A percentile compares a stretch with the other conserved stretches of the same genome.
phyloP scores from a whole-genome alignment of 2,329 filamentous ascomycete species.

The Venturia aucupariae region DNA sequence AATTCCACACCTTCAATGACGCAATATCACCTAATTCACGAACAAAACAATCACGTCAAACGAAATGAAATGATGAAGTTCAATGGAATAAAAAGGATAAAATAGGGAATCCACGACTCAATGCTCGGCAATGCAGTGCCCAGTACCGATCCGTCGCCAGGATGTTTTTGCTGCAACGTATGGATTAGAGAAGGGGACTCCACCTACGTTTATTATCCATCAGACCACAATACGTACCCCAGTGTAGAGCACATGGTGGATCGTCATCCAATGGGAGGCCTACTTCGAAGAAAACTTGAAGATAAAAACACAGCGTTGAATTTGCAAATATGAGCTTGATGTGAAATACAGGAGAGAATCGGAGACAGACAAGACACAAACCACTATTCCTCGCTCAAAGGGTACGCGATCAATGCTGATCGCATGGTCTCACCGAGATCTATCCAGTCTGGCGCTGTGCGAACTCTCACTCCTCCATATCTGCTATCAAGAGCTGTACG shows the following conservation, averaged over 20 bases:
- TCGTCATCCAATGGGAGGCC: not conserved
- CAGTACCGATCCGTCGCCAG: too few species aligned
- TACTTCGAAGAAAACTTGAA: not conserved
- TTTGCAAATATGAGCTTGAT: not conserved
- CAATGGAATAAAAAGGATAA: not conserved
- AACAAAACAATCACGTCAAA: not conserved
- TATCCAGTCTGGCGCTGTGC: conserved; percentile 10
- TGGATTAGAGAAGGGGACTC: too few species aligned
- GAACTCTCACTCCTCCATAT: conserved; percentile 3
- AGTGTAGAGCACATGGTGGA: not conserved
- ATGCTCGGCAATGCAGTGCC: not conserved
- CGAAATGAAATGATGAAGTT: not conserved
- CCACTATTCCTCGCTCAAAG: not conserved
- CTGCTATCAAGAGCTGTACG: conserved; percentile 5
- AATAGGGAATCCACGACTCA: not conserved
- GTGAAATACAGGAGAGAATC: not conserved
- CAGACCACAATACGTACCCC: too few species aligned
- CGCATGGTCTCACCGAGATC: conserved; percentile 9
- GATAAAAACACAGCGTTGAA: not conserved
- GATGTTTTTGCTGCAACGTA: too few species aligned
- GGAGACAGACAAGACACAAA: not conserved
- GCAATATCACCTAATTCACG: conserved; percentile 4
- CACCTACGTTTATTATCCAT: too few species aligned
- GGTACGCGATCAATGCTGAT: conserved; percentile 15
- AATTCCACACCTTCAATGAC: not conserved